phyloP scores from a whole-genome alignment of 805 yeast species.

The Pichia cabralensis region DNA sequence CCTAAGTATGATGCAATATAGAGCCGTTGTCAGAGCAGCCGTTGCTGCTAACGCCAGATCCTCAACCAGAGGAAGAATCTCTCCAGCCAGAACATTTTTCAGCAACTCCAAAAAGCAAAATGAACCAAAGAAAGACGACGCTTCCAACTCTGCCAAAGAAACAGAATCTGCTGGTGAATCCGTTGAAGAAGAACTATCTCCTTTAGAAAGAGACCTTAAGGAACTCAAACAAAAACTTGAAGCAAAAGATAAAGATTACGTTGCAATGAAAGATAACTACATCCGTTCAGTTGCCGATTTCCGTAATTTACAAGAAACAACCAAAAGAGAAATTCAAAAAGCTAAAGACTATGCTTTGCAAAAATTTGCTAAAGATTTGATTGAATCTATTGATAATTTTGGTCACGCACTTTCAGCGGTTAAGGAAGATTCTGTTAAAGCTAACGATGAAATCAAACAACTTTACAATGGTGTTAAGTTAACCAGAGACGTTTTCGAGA shows the following conservation, averaged over 20 bases:
- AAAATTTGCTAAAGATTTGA: slow-evolving; percentile 81
- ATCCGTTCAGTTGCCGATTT: slow-evolving; percentile 84
- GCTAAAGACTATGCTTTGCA: slow-evolving; percentile 87
- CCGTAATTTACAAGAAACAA: slow-evolving; percentile 84
- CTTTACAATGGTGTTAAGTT: slow-evolving; percentile 82
- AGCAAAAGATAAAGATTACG: slow-evolving; percentile 61
- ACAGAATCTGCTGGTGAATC: slow-evolving; percentile 11
- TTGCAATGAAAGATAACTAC: slow-evolving; percentile 74
- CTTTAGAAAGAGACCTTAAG: slow-evolving; percentile 23
- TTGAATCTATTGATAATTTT: slow-evolving; percentile 85
- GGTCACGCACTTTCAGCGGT: slow-evolving; percentile 76
- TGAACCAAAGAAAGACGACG: slow-evolving; percentile 7
- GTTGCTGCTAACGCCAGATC: slow-evolving; percentile 8
- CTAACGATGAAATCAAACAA: slow-evolving; percentile 57
- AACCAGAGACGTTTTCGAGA: slow-evolving; percentile 81
- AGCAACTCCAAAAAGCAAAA: slow-evolving; percentile 18
- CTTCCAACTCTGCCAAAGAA: slow-evolving; percentile 5
- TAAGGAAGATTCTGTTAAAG: slow-evolving; percentile 46
- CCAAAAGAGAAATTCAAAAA: slow-evolving; percentile 77
- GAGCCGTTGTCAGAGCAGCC: slow-evolving; percentile 13
- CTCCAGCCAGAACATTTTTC: slow-evolving; percentile 15
- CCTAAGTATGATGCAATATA: no score
- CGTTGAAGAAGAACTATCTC: slow-evolving; percentile 14
- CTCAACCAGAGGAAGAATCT: slow-evolving; percentile 17
- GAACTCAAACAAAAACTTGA: slow-evolving; percentile 44